Conservation (phyloP, 495 filamentous ascomycete species). For the Daldinia childiae region DNA sequence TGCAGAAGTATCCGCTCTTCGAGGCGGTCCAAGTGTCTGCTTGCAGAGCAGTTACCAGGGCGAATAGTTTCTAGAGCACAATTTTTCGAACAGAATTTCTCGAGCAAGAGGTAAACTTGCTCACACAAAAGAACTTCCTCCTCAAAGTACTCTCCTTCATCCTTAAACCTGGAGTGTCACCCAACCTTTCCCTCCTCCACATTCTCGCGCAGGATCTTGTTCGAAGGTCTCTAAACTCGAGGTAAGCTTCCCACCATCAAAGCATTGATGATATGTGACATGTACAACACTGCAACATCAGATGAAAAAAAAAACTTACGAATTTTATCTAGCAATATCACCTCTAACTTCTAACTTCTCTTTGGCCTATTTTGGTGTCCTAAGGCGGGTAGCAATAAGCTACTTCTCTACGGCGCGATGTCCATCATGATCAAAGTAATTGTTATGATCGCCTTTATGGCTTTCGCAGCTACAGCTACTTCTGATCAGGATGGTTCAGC, state of each 20-base stretch:
- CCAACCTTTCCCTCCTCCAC: not conserved
- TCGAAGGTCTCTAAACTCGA: not conserved
- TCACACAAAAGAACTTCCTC: not conserved
- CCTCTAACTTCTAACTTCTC: not conserved
- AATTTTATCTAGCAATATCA: not conserved
- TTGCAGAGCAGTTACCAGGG: not conserved
- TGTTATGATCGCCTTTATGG: not conserved
- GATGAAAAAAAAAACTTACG: not conserved
- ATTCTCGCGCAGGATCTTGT: not conserved
- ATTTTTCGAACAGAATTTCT: not conserved
- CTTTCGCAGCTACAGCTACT: not conserved
- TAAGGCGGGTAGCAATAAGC: not conserved
- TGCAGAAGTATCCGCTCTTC: not conserved
- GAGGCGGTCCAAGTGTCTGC: not conserved
- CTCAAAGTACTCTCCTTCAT: not conserved
- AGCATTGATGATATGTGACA: not conserved
- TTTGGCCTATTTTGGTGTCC: not conserved
- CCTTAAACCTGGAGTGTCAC: not conserved
- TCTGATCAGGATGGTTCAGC: not conserved
- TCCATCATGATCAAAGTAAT: not conserved
- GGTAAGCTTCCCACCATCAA: not conserved
- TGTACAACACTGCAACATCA: not conserved
- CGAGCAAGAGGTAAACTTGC: not conserved
- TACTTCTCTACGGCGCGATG: not conserved
- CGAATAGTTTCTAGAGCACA: not conserved